Evolutionary conservation across 2,329 filamentous ascomycete genomes (phyloP).

Genomic region (Endoconidiophora laricicola): DNA sequence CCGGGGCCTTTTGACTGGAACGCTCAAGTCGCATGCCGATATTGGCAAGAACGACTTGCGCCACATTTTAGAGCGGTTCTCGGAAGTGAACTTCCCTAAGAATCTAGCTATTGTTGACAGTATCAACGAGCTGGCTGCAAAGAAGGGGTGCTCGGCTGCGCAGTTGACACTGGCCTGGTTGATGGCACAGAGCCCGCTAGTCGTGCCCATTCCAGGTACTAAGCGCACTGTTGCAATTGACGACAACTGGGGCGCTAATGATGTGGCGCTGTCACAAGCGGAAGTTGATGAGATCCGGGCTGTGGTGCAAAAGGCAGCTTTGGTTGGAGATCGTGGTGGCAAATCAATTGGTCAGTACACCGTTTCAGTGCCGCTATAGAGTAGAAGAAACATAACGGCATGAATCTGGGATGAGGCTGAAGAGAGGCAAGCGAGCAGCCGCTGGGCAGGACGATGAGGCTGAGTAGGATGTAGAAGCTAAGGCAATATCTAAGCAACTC

Average conservation of each 20-base stretch:
- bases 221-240: conserved; percentile 30
- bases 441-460: no score
- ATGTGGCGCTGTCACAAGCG: conserved; percentile 20
- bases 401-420: no score
- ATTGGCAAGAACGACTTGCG: conserved; percentile 21
- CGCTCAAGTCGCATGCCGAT: conserved; percentile 28
- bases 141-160: conserved; percentile 36
- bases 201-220: conserved; percentile 41
- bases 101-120: conserved; percentile 37
- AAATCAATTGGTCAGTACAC: not conserved
- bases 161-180: conserved; percentile 50
- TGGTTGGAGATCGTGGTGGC: not conserved
- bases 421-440: no score
- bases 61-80: conserved; percentile 15
- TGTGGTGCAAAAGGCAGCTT: not conserved
- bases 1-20: conserved; percentile 38
- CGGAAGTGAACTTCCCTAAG: conserved; percentile 21
- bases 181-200: conserved; percentile 39
- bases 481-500: no score
- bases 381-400: not conserved
- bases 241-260: conserved; percentile 25
- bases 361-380: not conserved
- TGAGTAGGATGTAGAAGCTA: no score
- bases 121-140: conserved; percentile 31
- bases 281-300: conserved; percentile 20